Evolutionary conservation across 2,329 filamentous ascomycete species (phyloP).

Genomic region (Colletotrichum paranaense): DNA sequence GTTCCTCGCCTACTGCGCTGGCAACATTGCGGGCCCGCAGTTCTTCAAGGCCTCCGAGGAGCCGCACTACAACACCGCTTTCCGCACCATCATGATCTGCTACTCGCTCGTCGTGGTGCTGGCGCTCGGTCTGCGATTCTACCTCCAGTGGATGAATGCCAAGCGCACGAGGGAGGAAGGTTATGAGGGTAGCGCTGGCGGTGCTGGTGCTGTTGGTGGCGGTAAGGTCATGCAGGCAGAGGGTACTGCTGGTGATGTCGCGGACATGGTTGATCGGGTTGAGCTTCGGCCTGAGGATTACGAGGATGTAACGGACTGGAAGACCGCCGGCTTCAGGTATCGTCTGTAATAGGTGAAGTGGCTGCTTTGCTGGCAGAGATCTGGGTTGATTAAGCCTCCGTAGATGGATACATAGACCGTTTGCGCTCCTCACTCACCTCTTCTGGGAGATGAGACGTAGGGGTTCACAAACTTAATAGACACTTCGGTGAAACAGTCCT

Average conservation of each 20-base stretch:
- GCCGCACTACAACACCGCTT: constrained; percentile 64
- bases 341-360: constrained; percentile 42
- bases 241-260: constrained; percentile 39
- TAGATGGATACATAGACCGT: background rate
- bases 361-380: no score
- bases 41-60: constrained; percentile 62
- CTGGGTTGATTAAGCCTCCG: background rate
- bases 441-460: background rate
- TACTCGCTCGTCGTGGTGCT: constrained; percentile 62
- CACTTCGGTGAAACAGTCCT: background rate
- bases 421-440: background rate
- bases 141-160: constrained; percentile 59
- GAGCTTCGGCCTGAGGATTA: constrained; percentile 58
- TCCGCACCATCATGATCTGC: constrained; percentile 66
- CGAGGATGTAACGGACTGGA: constrained; percentile 70
- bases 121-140: constrained; percentile 56
- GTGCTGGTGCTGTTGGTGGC: constrained; percentile 51
- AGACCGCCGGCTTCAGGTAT: constrained; percentile 69
- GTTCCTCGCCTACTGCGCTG: constrained; percentile 66
- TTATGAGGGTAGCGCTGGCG: constrained; percentile 55
- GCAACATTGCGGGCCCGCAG: constrained; percentile 67
- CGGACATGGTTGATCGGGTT: constrained; percentile 47
- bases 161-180: constrained; percentile 56
- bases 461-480: background rate
- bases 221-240: constrained; percentile 47